Evolutionary conservation across 2,329 filamentous ascomycete species (phyloP).

Genomic region (Verticillium longisporum): DNA sequence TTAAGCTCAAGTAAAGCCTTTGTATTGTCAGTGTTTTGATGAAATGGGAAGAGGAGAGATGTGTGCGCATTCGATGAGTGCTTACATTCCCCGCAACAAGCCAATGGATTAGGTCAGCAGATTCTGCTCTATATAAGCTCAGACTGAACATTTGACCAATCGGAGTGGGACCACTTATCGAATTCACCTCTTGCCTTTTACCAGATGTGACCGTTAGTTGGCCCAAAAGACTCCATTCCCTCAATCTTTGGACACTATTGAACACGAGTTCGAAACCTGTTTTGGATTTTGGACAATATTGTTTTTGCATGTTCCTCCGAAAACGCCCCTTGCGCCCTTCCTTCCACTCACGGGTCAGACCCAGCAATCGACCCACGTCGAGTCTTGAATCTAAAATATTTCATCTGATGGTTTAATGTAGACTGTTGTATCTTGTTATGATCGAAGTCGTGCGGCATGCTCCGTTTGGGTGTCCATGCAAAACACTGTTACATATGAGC

Average conservation of each 20-base stretch:
- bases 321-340: neutral
- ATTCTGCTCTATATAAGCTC: neutral
- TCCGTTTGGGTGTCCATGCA: too few species aligned
- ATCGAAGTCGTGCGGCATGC: too few species aligned
- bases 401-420: too few species aligned
- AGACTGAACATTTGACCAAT: too few species aligned
- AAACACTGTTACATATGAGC: too few species aligned
- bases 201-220: slow-evolving; percentile 1
- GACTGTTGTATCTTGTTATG: too few species aligned
- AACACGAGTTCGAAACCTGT: neutral
- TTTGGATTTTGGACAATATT: neutral
- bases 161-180: neutral
- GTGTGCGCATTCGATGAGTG: too few species aligned
- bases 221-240: neutral
- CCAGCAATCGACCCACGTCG: too few species aligned
- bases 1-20: neutral
- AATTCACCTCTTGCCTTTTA: slow-evolving; percentile 2
- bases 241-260: neutral
- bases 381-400: too few species aligned
- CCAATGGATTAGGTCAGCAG: neutral
- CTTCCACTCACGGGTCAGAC: too few species aligned
- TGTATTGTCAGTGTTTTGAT: neutral
- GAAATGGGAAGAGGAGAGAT: neutral
- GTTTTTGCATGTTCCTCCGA: neutral
- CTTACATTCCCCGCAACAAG: neutral